Evolutionary conservation across 2,329 filamentous ascomycete species (phyloP).

Genomic region (Ceratocystis lukuohia): DNA sequence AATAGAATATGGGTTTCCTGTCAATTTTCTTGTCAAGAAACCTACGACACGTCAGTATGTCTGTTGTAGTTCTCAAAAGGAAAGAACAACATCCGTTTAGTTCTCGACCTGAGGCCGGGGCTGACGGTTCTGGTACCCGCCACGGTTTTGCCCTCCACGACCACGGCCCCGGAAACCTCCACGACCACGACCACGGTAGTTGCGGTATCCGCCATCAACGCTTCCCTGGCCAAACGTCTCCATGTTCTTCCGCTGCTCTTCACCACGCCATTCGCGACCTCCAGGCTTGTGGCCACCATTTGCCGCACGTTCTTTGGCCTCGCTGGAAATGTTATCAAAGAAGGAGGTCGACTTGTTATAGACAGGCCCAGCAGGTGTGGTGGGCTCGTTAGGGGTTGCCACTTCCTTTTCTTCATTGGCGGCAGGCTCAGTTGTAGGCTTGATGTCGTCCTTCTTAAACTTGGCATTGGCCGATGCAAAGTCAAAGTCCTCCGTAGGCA

Average conservation of each 20-base stretch:
- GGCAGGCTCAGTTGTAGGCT: neutral
- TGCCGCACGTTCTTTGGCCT: constrained; percentile 76
- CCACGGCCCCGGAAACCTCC: constrained; percentile 41
- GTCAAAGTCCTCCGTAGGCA: constrained; percentile 83
- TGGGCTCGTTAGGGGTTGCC: constrained; percentile 29
- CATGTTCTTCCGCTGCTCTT: constrained; percentile 90
- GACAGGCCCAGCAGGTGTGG: constrained; percentile 29
- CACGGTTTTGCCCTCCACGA: constrained; percentile 31
- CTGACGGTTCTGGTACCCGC: constrained; percentile 21
- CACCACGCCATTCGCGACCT: constrained; percentile 75
- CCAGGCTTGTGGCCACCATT: constrained; percentile 53
- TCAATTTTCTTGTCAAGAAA: neutral
- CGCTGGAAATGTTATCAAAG: constrained; percentile 96
- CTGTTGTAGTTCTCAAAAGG: constrained; percentile 1
- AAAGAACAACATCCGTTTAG: neutral
- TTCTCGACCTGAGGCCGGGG: constrained; percentile 8
- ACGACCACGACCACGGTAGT: constrained; percentile 67
- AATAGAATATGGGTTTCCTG: neutral
- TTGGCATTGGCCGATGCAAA: constrained; percentile 50
- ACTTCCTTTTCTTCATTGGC: constrained; percentile 54
- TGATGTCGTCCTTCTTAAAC: constrained; percentile 31
- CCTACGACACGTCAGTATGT: neutral
- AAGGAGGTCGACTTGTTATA: constrained; percentile 89
- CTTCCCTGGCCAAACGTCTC: constrained; percentile 97
- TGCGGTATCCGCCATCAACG: constrained; percentile 66